These are phyloP conservation scores for Fusarium sp. DNA, from an alignment of 2,329 filamentous ascomycete species.

Conservation along the genomic window DNA sequence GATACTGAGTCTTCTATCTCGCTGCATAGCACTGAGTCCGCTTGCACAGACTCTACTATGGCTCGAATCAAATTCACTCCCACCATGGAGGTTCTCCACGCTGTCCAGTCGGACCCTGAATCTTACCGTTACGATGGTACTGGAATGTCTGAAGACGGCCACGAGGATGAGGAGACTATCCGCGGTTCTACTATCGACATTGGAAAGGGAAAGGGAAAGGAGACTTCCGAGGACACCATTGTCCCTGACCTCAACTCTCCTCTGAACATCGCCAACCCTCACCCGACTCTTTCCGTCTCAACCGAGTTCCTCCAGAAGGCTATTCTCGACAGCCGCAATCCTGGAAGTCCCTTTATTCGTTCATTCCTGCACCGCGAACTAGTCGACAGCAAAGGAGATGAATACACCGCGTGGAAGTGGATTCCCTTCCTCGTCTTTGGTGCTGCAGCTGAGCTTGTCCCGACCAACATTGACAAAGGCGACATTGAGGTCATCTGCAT, in stretches of 20 bases:
- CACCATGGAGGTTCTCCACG: not conserved
- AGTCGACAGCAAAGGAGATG: not conserved
- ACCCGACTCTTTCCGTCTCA: not conserved
- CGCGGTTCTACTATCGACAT: not conserved
- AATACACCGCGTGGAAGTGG: not conserved
- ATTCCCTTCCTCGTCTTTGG: not conserved
- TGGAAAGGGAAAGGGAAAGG: not conserved
- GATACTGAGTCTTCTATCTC: not conserved
- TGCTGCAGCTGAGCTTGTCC: not conserved
- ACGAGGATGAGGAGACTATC: not conserved
- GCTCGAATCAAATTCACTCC: not conserved
- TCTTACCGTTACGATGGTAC: not conserved
- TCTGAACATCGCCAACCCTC: not conserved
- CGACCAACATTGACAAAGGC: not conserved
- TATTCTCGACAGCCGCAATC: not conserved
- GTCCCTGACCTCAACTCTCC: not conserved
- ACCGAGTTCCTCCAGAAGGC: not conserved
- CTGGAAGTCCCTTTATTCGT: not conserved
- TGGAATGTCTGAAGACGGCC: not conserved
- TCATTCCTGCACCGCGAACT: not conserved
- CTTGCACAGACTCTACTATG: not conserved
- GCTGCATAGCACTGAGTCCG: not conserved
- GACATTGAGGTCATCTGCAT: conserved; percentile 3
- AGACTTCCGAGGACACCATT: not conserved
- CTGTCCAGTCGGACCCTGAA: not conserved